Base-by-base conservation (phyloP, 148 eudicot species). In the Gaultheria prostrata region DNA sequence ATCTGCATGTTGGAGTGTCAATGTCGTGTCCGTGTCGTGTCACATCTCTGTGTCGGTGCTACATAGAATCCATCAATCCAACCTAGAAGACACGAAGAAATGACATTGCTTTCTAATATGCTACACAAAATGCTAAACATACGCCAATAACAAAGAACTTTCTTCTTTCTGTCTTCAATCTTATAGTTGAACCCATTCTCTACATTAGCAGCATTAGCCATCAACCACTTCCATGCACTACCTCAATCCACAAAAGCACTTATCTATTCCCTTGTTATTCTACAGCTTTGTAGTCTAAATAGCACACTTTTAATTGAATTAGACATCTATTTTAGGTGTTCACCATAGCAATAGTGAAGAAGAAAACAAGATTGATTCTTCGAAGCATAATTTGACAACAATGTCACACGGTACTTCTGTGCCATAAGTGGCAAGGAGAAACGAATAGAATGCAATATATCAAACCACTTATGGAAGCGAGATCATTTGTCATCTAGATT, bases 161-260 rank as follows among this genome's bases (percentile, higher is more conserved):
- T 50, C 53, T 50, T 50, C 0, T 50, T 50, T 50, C 39, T 46
- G 48, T 13, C 79, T 76, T 76, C 26, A 46, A 46, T 11, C 32
- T 24, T 76, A n/a, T 11, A 76, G 17, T 28, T 30, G 20, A 28
- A 46, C 61, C 48, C 32, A 28, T 77, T 50, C 11, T 49, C 80
- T 77, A 77, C 11, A 77, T 49, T 77, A 50, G 21, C 80, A 50
- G 50, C 11, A 77, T 49, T 77, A 50, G 21, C 24, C 32, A 51
- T 50, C 79, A 24, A 76, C 56, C 79, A 26, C 32, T 76, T 76
- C 48, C 1, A 1, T 7, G 57, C 59, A 76, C 57, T 48, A 49
- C 57, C 39, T 76, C 49, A 13, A 26, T 48, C 79, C 18, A 51
- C 53, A 75, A n/a, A 76, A 49, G 57, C 30, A 76, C 56, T 76